A percentile compares a stretch with the other conserved stretches of the same genome.
phyloP scores from a whole-genome alignment of 2,329 filamentous ascomycete genomes.

The Zarea fungicola region DNA sequence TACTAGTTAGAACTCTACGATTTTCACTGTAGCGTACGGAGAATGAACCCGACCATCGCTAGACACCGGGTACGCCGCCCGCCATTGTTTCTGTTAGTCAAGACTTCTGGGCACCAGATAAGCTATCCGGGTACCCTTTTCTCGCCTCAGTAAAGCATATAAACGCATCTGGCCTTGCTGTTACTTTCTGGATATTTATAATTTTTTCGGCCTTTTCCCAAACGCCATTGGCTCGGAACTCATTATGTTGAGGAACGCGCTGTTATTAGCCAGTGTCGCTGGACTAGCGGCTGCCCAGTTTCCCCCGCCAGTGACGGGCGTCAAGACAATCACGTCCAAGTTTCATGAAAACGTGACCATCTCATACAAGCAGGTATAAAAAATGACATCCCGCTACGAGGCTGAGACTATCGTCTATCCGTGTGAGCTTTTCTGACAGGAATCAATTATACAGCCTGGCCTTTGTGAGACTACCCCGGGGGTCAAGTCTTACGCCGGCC shows the following conservation, averaged over 20 bases:
- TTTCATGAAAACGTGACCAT: constrained; percentile 56
- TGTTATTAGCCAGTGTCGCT: constrained; percentile 18
- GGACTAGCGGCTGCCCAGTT: constrained; percentile 25
- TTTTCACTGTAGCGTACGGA: no score
- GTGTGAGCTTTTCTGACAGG: no score
- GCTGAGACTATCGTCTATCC: no score
- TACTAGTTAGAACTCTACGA: no score
- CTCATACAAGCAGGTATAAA: constrained; percentile 52
- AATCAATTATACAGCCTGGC: constrained; percentile 38
- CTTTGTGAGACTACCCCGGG: constrained; percentile 51
- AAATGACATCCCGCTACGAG: no score
- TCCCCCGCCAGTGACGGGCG: constrained; percentile 24
- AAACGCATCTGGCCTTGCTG: no score
- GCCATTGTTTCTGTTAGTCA: not conserved
- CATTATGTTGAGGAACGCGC: constrained; percentile 6
- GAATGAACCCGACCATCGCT: not conserved
- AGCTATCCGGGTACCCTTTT: not conserved
- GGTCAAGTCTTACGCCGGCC: constrained; percentile 61
- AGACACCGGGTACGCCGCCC: not conserved
- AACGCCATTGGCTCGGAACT: not conserved
- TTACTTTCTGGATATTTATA: no score
- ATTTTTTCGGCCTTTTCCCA: no score
- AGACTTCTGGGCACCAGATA: not conserved
- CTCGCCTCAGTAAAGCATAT: no score
- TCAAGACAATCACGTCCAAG: constrained; percentile 51